Evolutionary conservation across 768 basidiomycete species (phyloP).

Genomic region (Clavaria fumosa): DNA sequence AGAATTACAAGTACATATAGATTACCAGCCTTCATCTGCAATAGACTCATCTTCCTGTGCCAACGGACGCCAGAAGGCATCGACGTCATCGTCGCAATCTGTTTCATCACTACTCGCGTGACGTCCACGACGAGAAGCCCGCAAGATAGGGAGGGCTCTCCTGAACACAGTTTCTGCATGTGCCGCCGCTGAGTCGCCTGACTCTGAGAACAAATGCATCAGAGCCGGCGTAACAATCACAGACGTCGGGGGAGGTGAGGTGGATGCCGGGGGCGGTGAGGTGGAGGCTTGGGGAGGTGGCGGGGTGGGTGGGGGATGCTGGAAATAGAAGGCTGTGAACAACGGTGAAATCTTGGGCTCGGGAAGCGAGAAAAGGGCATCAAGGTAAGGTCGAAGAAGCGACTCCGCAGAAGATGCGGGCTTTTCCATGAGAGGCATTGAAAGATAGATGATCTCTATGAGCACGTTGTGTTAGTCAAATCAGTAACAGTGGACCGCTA

Average conservation of each 20-base stretch:
- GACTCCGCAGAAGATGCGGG: slow-evolving; percentile 20
- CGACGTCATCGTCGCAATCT: slow-evolving; percentile 5
- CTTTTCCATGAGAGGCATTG: slow-evolving; percentile 18
- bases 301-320: slow-evolving; percentile 18
- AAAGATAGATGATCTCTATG: slow-evolving; percentile 48
- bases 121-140: neutral
- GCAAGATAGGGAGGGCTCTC: slow-evolving; percentile 23
- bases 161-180: slow-evolving; percentile 46
- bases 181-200: slow-evolving; percentile 38
- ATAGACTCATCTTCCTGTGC: no score
- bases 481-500: no score
- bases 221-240: slow-evolving; percentile 16
- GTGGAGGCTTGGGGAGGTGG: slow-evolving; percentile 18
- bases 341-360: slow-evolving; percentile 20
- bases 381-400: slow-evolving; percentile 42
- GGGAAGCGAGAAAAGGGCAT: slow-evolving; percentile 24
- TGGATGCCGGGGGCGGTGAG: neutral
- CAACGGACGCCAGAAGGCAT: slow-evolving; percentile 25
- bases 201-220: slow-evolving; percentile 29
- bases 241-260: neutral
- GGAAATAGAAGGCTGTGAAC: slow-evolving; percentile 42
- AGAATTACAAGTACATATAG: no score
- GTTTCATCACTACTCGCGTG: neutral
- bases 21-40: no score
- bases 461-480: slow-evolving; percentile 2